A percentile compares a stretch with the other conserved stretches of the same genome.
These are phyloP conservation scores for Nakaseomyces bracarensis DNA, from an alignment of 1,139 yeast species.

Conservation along the genomic window DNA sequence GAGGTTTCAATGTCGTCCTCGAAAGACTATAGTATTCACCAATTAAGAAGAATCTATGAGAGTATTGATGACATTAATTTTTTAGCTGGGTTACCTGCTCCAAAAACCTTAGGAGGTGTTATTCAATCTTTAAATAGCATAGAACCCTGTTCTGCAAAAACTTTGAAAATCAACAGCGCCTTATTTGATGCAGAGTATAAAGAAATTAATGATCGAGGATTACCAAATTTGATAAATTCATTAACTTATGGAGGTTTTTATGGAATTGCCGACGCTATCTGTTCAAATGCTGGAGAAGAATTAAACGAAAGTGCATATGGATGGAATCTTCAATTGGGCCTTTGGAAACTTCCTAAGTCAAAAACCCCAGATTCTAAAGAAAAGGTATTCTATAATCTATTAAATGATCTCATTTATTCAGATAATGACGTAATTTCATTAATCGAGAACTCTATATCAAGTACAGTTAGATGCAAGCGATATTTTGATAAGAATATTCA, in stretches of 20 bases:
- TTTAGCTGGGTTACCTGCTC: slow-evolving; percentile 52
- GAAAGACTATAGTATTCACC: slow-evolving; percentile 13
- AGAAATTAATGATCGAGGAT: slow-evolving; percentile 41
- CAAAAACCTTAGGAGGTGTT: slow-evolving; percentile 46
- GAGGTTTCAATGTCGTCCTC: slow-evolving; percentile 33
- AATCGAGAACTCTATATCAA: slow-evolving; percentile 7
- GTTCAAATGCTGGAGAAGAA: slow-evolving; percentile 5
- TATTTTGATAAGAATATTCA: background rate
- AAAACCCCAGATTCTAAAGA: slow-evolving; percentile 13
- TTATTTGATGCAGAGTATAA: slow-evolving; percentile 46
- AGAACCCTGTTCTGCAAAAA: slow-evolving; percentile 35
- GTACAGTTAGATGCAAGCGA: slow-evolving; percentile 1
- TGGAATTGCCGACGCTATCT: slow-evolving; percentile 21
- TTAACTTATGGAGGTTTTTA: slow-evolving; percentile 23
- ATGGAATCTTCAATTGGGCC: slow-evolving; percentile 25
- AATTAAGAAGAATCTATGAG: slow-evolving; percentile 39
- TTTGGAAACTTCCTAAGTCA: slow-evolving; percentile 27
- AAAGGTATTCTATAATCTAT: slow-evolving; percentile 19
- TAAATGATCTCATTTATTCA: slow-evolving; percentile 12
- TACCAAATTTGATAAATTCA: slow-evolving; percentile 20
- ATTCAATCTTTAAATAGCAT: slow-evolving; percentile 36
- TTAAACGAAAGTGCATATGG: slow-evolving; percentile 13
- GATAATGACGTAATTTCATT: background rate
- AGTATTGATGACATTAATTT: slow-evolving; percentile 50
- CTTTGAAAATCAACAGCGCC: slow-evolving; percentile 50